Percentiles rank a stretch among this genome's conserved stretches.
Evolutionary conservation across 225 moss, liverwort and hornwort species (phyloP).

Genomic region (Marchantia polymorpha): DNA sequence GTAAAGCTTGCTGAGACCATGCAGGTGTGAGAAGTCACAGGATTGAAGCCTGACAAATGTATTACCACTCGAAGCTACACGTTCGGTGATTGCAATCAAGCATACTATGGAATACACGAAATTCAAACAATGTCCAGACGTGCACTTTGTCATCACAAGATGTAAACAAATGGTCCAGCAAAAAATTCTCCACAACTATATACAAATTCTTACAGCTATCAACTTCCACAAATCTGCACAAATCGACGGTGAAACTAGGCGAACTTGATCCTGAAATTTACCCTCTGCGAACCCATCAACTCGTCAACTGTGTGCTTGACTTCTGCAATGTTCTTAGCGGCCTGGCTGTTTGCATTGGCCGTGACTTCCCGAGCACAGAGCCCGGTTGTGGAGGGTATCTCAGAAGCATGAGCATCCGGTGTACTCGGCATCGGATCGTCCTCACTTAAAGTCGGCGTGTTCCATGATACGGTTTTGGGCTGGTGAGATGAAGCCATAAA

Average conservation of each 20-base stretch:
- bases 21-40: no score
- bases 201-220: no score
- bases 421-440: not conserved
- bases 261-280: not conserved
- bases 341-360: not conserved
- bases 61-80: no score
- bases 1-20: no score
- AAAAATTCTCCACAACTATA: no score
- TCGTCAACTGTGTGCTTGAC: constrained; percentile 5
- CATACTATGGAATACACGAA: no score
- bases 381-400: not conserved
- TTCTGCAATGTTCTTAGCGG: constrained; percentile 3
- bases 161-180: no score
- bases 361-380: not conserved
- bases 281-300: not conserved
- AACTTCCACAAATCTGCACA: no score
- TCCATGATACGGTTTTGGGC: not conserved
- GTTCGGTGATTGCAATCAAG: no score
- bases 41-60: no score
- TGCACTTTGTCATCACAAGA: no score
- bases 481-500: constrained; percentile 4
- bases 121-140: no score
- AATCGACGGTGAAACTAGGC: not conserved
- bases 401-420: not conserved
- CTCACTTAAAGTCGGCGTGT: not conserved